Conservation (phyloP, 2,329 filamentous ascomycete species). For the Aspergillus arachidicola region DNA sequence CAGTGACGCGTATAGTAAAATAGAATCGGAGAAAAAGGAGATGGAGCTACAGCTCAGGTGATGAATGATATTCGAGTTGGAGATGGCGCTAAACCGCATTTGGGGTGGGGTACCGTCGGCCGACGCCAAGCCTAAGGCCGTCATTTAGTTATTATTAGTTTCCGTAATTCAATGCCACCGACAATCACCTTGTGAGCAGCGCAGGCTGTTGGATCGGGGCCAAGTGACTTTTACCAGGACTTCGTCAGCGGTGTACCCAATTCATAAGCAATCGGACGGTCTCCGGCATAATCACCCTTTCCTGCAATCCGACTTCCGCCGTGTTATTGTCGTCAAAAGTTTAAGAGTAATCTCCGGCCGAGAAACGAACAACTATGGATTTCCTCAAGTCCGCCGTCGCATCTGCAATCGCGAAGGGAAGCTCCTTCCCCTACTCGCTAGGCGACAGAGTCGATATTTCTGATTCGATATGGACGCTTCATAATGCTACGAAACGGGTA, state of each 20-base stretch:
- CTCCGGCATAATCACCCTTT: neutral
- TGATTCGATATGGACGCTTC: conserved; percentile 93
- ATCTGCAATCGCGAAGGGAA: conserved; percentile 92
- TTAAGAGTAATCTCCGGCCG: neutral
- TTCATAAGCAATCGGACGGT: neutral
- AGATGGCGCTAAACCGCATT: conserved; percentile 26
- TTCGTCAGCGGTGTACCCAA: neutral
- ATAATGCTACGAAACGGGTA: conserved; percentile 91
- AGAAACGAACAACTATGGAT: conserved; percentile 66
- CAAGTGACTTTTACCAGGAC: neutral
- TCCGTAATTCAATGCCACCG: neutral
- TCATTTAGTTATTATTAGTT: conserved; percentile 2
- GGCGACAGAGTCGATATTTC: conserved; percentile 91
- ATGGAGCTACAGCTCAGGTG: neutral
- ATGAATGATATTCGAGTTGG: neutral
- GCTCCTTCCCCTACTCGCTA: conserved; percentile 88
- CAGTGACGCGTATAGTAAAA: neutral
- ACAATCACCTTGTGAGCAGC: conserved; percentile 1
- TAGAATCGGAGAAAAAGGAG: conserved; percentile 4
- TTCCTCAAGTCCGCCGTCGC: conserved; percentile 97
- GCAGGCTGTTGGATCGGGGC: neutral
- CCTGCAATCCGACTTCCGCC: neutral
- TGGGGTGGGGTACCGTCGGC: conserved; percentile 21
- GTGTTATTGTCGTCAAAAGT: neutral
- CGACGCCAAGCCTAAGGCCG: conserved; percentile 9